These are phyloP conservation scores for Fagopyrum homotropicum DNA, from an alignment of 148 eudicot species.

Conservation along the genomic window DNA sequence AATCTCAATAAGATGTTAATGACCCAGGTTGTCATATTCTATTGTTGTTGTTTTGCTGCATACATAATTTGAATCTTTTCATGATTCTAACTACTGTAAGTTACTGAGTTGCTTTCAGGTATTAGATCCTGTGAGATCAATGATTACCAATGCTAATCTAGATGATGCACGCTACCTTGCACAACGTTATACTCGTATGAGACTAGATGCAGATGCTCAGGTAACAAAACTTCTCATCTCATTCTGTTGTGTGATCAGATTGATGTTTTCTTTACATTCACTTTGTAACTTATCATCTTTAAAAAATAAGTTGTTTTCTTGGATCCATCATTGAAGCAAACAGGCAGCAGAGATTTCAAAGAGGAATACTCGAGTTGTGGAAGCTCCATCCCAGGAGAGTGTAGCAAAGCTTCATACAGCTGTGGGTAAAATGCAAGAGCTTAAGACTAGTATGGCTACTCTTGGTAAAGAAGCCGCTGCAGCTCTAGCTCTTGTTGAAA, in stretches of 20 bases:
- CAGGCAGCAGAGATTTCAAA: slow-evolving; percentile 89
- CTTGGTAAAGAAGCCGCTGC: slow-evolving; percentile 93
- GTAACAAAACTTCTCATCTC: slow-evolving; percentile 28
- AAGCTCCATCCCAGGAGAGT: slow-evolving; percentile 81
- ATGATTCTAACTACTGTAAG: too few relatives aligned
- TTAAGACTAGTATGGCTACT: slow-evolving; percentile 93
- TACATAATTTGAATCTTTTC: too few relatives aligned
- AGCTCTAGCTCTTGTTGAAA: slow-evolving; percentile 84
- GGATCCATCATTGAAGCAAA: slow-evolving; percentile 30
- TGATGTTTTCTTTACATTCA: too few relatives aligned
- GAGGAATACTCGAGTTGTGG: slow-evolving; percentile 83
- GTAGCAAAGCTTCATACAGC: slow-evolving; percentile 81
- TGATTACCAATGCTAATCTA: slow-evolving; percentile 63
- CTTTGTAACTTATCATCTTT: background rate
- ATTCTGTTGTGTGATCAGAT: slow-evolving; percentile 6
- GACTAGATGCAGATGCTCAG: slow-evolving; percentile 97
- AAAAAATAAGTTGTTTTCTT: background rate
- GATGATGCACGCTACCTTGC: slow-evolving; percentile 99
- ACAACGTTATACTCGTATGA: slow-evolving; percentile 92
- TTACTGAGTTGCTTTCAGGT: slow-evolving; percentile 29
- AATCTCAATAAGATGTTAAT: slow-evolving; percentile 57
- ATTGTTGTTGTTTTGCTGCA: background rate
- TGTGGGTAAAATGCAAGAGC: slow-evolving; percentile 82
- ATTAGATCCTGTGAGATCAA: slow-evolving; percentile 83
- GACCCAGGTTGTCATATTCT: slow-evolving; percentile 47